These are phyloP conservation scores for Triticum aestivum DNA, from an alignment of 176 grass and related monocot species.

Conservation along the genomic window IWGSC_CS_RefSeq_v2.1 NC_057814.1:445146781-445147280, in stretches of 20 bases:
- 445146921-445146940: constrained; percentile 61
- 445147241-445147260: neutral
- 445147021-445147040: constrained; percentile 96
- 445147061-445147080: constrained; percentile 77
- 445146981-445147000: constrained; percentile 3
- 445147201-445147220: constrained; percentile 1
- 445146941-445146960: constrained; percentile 40
- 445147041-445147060: constrained; percentile 88
- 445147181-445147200: neutral
- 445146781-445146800: constrained; percentile 86
- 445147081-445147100: constrained; percentile 10
- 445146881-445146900: constrained; percentile 82
- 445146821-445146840: constrained; percentile 88
- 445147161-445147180: constrained; percentile 4
- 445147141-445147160: constrained; percentile 24
- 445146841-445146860: constrained; percentile 73
- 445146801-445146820: constrained; percentile 82
- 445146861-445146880: constrained; percentile 41
- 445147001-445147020: constrained; percentile 45
- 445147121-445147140: constrained; percentile 9
- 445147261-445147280: neutral
- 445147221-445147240: neutral
- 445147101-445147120: neutral
- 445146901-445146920: constrained; percentile 86
- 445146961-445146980: constrained; percentile 12